Conservation (phyloP, 768 basidiomycete species). For the Trametes cinnabarina region DNA sequence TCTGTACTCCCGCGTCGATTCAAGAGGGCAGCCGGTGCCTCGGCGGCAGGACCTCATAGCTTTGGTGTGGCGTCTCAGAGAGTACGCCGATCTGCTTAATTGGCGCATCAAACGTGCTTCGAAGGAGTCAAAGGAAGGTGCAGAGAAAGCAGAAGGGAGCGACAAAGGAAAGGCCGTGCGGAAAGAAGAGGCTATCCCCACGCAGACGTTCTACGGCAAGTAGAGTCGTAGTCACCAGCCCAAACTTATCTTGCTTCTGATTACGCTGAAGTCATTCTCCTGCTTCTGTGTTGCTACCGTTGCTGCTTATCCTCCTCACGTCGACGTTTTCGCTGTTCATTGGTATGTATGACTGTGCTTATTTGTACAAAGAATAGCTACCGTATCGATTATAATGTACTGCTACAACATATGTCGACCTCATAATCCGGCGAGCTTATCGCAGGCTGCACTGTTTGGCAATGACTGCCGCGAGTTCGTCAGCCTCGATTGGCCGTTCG, state of each 20-base stretch:
- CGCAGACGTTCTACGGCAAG: conserved; percentile 19
- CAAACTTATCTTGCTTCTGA: background rate
- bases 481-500: conserved; percentile 44
- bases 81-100: conserved; percentile 59
- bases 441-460: conserved; percentile 23
- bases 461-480: conserved; percentile 50
- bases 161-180: conserved; percentile 4
- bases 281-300: background rate
- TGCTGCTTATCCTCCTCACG: background rate
- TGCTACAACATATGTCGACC: background rate
- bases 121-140: conserved; percentile 25
- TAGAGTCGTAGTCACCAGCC: background rate
- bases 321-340: too few species aligned
- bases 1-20: conserved; percentile 12
- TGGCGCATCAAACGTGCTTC: conserved; percentile 47
- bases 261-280: background rate
- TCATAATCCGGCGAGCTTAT: background rate
- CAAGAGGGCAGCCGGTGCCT: conserved; percentile 19
- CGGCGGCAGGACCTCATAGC: conserved; percentile 37
- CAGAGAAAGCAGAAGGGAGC: conserved; percentile 8
- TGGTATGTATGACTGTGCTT: too few species aligned
- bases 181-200: conserved; percentile 4
- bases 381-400: too few species aligned
- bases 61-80: conserved; percentile 53
- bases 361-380: too few species aligned